Conservation (phyloP, 768 basidiomycete genomes). For the Amanita thiersii region DNA sequence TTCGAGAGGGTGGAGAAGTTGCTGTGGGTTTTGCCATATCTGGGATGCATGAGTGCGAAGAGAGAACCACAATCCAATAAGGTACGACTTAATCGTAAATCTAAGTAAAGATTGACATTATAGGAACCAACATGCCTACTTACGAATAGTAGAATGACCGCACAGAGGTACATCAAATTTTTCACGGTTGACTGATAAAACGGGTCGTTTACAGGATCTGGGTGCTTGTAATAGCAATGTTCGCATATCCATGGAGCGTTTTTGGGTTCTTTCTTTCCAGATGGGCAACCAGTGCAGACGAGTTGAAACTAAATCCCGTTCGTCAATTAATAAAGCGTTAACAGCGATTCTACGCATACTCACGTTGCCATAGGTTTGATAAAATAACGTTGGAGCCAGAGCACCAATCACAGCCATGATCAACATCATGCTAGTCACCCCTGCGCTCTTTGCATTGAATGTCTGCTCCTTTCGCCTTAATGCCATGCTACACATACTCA, state of each 20-base stretch:
- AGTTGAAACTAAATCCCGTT: conserved; percentile 64
- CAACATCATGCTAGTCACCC: conserved; percentile 98
- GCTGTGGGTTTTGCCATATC: conserved; percentile 98
- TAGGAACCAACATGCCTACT: conserved; percentile 23
- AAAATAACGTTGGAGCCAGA: conserved; percentile 91
- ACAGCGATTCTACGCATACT: conserved; percentile 25
- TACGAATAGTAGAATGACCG: conserved; percentile 82
- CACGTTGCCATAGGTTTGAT: conserved; percentile 96
- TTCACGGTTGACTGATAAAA: conserved; percentile 97
- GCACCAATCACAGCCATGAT: conserved; percentile 99
- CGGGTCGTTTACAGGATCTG: conserved; percentile 86
- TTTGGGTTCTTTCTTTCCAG: conserved; percentile 24
- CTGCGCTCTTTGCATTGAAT: conserved; percentile 99
- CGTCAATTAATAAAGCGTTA: conserved; percentile 3
- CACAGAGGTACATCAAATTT: conserved; percentile 93
- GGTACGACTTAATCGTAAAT: conserved; percentile 64
- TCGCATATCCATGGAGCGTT: conserved; percentile 75
- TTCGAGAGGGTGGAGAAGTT: conserved; percentile 62
- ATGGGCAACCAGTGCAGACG: conserved; percentile 75
- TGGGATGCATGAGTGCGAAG: conserved; percentile 95
- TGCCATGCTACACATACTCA: conserved; percentile 91
- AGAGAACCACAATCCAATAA: conserved; percentile 97
- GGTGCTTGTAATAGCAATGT: conserved; percentile 92
- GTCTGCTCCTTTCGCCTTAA: conserved; percentile 88
- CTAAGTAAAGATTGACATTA: conserved; percentile 4